These are phyloP conservation scores for Candida morakotiae DNA, from an alignment of 805 yeast genomes.

Conservation along the genomic window DNA sequence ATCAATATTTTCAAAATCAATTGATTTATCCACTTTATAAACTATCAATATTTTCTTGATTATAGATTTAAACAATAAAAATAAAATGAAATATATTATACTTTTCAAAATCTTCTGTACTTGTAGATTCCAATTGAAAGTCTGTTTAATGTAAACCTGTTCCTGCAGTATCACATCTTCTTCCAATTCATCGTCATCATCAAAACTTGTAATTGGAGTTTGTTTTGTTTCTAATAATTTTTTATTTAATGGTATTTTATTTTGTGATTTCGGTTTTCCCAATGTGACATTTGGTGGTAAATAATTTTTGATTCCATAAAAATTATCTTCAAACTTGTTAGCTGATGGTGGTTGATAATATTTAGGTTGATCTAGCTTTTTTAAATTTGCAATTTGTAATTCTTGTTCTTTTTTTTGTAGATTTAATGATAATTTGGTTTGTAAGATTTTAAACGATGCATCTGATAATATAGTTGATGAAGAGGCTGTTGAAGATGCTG, in stretches of 20 bases:
- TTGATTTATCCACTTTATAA: background rate
- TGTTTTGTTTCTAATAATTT: conserved; percentile 1
- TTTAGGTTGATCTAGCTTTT: conserved; percentile 14
- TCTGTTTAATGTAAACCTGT: background rate
- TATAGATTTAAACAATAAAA: conserved; percentile 18
- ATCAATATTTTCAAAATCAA: background rate
- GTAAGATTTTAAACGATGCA: conserved; percentile 7
- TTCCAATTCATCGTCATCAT: conserved; percentile 17
- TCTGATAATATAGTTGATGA: conserved; percentile 6
- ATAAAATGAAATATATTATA: conserved; percentile 22
- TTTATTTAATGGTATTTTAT: conserved; percentile 11
- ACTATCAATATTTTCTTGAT: conserved; percentile 8
- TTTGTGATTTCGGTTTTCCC: background rate
- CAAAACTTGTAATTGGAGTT: conserved; percentile 8
- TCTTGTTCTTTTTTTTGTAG: background rate
- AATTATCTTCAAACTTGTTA: conserved; percentile 13
- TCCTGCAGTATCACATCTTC: conserved; percentile 13
- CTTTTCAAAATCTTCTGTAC: conserved; percentile 26
- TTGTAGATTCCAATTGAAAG: conserved; percentile 13
- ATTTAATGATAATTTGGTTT: conserved; percentile 8
- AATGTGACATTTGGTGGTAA: conserved; percentile 20
- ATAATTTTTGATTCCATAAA: conserved; percentile 22
- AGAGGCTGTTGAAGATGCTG: background rate
- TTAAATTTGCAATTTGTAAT: conserved; percentile 1
- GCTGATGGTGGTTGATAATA: conserved; percentile 31